Conservation (phyloP, 106 monocot species). For the Alisma plantagoaquatica region DNA sequence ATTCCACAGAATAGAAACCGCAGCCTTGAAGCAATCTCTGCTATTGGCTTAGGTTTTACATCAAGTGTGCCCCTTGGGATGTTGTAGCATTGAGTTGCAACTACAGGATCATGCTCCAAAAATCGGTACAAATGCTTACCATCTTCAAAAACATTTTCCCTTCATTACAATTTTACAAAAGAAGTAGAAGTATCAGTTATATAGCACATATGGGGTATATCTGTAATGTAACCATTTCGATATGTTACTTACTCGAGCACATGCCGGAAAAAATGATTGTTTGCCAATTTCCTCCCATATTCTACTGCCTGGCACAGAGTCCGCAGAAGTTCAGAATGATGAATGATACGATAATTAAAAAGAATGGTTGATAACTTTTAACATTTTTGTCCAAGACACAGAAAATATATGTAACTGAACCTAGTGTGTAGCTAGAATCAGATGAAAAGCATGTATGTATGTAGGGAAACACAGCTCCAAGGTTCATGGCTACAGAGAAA, state of each 20-base stretch:
- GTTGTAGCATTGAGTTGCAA: slow-evolving; percentile 65
- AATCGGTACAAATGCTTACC: slow-evolving; percentile 84
- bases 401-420: too few species aligned
- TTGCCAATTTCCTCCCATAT: slow-evolving; percentile 72
- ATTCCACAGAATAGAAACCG: slow-evolving; percentile 64
- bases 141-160: slow-evolving; percentile 92
- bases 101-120: slow-evolving; percentile 76
- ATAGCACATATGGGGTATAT: not conserved
- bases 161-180: slow-evolving; percentile 18
- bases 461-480: too few species aligned
- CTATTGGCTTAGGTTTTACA: slow-evolving; percentile 62
- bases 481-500: too few species aligned
- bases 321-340: too few species aligned
- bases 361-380: too few species aligned
- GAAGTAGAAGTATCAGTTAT: not conserved
- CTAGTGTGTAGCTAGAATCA: too few species aligned
- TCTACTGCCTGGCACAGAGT: slow-evolving; percentile 96
- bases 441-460: too few species aligned
- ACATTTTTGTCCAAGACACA: too few species aligned
- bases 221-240: too few species aligned
- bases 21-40: slow-evolving; percentile 65
- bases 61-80: slow-evolving; percentile 59
- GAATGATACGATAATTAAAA: too few species aligned
- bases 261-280: slow-evolving; percentile 66
- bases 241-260: slow-evolving; percentile 61